Base-by-base conservation (phyloP, 176 grass and related monocot genomes). In the Thinopyrum elongatum region DNA sequence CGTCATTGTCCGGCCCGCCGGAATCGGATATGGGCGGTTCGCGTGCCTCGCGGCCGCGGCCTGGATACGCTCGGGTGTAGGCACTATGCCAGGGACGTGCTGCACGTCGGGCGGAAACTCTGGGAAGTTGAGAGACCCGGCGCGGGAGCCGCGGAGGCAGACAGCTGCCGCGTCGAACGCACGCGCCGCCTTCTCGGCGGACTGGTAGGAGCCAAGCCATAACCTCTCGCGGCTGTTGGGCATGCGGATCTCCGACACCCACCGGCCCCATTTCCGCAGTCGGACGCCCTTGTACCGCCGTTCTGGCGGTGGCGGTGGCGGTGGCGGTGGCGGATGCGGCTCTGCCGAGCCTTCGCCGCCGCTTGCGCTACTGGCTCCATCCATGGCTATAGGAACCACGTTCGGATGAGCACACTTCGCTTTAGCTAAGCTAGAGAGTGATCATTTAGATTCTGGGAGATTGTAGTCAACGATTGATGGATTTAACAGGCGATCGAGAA, bases 231-330 rank as follows among this genome's bases (percentile, higher is more conserved):
- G 82, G 82, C 87, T 89, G 87, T 89, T 76, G 60, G 87, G 87
- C 87, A 89, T 80, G 58, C 87, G 82, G 87, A 89, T 89, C 68
- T 89, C 87, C 44, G 87, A 89, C 44, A 89, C 87, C 87, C 87
- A 89, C 8, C 87, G 76, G 55, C 87, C 82, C 87, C 87, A 89
- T 80, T 89, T 89, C 59, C 87, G 82, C 44, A 89, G 33, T 6
- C 87, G 87, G 25, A 89, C 87, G 58, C 87, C 87, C 82, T 89
- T 89, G 77, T 80, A 89, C 16, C 77, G 82, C 59, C 60, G 58
- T 77, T 65, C 87, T 3, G 78, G 22, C 30, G 0, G 10, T 41
- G 57, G 9, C 30, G 0, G 6, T 3, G 78, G 22, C 30, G 0
- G 10, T 41, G 57, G 9, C 30, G 0, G 6, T 31, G 57, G 4